A percentile compares a stretch with the other conserved stretches of the same genome.
These are phyloP conservation scores for Jatropha curcas DNA, from an alignment of 345 rosid genomes.

Conservation along the genomic window DNA sequence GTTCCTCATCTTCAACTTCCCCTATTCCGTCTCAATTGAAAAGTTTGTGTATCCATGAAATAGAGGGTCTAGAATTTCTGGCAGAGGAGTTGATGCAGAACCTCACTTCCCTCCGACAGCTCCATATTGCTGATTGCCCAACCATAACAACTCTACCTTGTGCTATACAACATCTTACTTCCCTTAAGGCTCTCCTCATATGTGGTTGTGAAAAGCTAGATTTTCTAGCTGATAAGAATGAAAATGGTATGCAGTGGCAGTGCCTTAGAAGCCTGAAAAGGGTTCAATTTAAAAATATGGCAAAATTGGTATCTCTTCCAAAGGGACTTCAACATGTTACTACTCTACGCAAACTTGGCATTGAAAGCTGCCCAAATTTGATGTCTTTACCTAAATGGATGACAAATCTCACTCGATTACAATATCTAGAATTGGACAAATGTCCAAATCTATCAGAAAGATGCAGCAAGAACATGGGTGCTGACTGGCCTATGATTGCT, in stretches of 20 bases:
- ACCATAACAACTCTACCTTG: too few relatives aligned
- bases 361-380: not conserved
- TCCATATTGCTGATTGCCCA: not conserved
- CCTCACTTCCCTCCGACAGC: constrained; percentile 8
- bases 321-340: constrained; percentile 4
- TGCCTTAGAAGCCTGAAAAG: constrained; percentile 1
- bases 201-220: too few relatives aligned
- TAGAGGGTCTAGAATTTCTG: constrained; percentile 3
- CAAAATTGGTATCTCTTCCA: constrained; percentile 9
- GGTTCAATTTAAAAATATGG: not conserved
- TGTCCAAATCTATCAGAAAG: not conserved
- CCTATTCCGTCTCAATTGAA: not conserved
- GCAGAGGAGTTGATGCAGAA: constrained; percentile 6
- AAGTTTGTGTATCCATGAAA: rapidly evolving
- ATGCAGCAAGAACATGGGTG: not conserved
- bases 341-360: not conserved
- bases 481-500: not conserved
- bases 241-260: not conserved
- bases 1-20: not conserved
- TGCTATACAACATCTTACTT: too few relatives aligned
- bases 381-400: constrained; percentile 16
- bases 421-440: not conserved
- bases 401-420: not conserved
- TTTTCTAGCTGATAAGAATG: not conserved
- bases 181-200: too few relatives aligned